Percentiles rank a stretch among this genome's conserved stretches.
These are phyloP conservation scores for Blakeslea trispora DNA, from an alignment of 371 early-diverging fungal species.

Conservation along the genomic window DNA sequence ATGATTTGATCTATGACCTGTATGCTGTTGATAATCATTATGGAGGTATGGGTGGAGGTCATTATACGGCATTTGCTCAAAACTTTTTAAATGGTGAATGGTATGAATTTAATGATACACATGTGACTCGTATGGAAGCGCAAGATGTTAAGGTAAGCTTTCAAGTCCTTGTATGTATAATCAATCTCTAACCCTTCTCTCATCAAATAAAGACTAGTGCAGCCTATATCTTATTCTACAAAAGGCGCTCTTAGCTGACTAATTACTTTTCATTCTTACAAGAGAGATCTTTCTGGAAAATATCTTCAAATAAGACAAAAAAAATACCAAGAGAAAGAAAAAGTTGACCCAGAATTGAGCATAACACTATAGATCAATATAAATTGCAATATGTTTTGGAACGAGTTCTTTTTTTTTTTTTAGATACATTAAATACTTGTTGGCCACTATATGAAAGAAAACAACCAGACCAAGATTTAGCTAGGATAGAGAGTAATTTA, in stretches of 20 bases:
- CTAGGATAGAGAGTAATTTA: too few relatives aligned
- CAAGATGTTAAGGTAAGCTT: conserved; percentile 51
- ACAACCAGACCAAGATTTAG: too few relatives aligned
- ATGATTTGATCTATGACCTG: conserved; percentile 74
- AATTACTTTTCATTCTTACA: too few relatives aligned
- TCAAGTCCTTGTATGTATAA: too few relatives aligned
- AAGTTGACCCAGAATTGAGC: too few relatives aligned
- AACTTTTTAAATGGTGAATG: conserved; percentile 67
- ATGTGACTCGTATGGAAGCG: conserved; percentile 62
- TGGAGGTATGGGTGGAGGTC: conserved; percentile 91
- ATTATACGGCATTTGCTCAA: conserved; percentile 90
- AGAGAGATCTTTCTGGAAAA: neutral
- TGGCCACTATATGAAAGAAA: too few relatives aligned
- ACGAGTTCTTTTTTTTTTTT: too few relatives aligned
- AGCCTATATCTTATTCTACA: conserved; percentile 61
- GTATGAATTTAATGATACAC: conserved; percentile 90
- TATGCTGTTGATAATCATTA: conserved; percentile 90
- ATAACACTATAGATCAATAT: too few relatives aligned
- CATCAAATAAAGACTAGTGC: conserved; percentile 57
- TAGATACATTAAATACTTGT: too few relatives aligned
- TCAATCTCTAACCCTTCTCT: neutral
- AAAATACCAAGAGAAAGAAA: too few relatives aligned
- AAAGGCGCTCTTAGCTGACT: conserved; percentile 1
- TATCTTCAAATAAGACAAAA: too few relatives aligned
- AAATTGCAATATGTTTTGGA: too few relatives aligned